A percentile compares a stretch with the other conserved stretches of the same genome.
phyloP scores from a whole-genome alignment of 2,329 filamentous ascomycete genomes.

The Claviceps fusiformis region DNA sequence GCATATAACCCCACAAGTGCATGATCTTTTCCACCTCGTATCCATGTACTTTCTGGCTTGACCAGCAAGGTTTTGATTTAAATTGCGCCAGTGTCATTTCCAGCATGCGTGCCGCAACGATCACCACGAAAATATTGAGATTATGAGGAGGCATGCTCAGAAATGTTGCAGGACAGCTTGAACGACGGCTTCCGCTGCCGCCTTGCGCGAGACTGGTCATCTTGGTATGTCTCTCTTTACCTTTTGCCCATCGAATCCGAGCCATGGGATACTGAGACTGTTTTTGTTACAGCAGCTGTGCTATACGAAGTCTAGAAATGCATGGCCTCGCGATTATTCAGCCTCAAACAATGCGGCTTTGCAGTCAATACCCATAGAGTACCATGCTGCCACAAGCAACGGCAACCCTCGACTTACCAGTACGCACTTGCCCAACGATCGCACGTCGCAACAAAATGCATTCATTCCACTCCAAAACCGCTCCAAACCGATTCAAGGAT shows the following conservation, averaged over 20 bases:
- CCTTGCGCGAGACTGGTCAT: slow-evolving; percentile 8
- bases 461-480: background rate
- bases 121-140: slow-evolving; percentile 7
- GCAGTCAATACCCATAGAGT: background rate
- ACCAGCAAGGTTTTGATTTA: background rate
- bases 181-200: slow-evolving; percentile 15
- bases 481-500: background rate
- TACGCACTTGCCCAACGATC: background rate
- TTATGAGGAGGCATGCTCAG: slow-evolving; percentile 25
- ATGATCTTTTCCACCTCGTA: background rate
- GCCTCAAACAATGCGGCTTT: background rate
- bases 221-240: background rate
- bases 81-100: background rate
- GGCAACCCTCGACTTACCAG: background rate
- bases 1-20: slow-evolving; percentile 1
- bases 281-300: background rate
- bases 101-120: background rate
- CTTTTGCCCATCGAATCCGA: background rate
- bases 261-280: background rate
- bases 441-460: background rate
- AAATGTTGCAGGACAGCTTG: slow-evolving; percentile 19
- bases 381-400: background rate
- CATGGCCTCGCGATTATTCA: background rate
- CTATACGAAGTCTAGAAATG: background rate
- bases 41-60: background rate